phyloP scores from a whole-genome alignment of 495 filamentous ascomycete species.

The Daldinia childiae region DNA sequence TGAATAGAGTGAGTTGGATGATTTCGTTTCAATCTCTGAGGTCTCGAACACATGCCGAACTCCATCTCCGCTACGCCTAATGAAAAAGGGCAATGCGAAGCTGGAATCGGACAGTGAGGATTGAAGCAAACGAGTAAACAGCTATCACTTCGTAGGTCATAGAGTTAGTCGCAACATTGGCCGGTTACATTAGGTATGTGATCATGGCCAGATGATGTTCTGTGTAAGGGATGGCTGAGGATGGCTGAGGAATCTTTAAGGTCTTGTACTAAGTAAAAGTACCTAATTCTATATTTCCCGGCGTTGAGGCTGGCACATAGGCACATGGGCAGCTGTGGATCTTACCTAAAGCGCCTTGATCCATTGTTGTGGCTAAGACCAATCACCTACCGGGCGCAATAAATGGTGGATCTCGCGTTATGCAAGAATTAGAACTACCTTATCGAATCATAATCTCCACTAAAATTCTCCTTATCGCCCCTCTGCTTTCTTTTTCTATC shows the following conservation, averaged over 20 bases:
- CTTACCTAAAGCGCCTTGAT: background rate
- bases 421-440: constrained; percentile 18
- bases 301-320: constrained; percentile 8
- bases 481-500: constrained; percentile 18
- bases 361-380: constrained; percentile 20
- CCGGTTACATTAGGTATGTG: constrained; percentile 2
- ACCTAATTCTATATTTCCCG: constrained; percentile 4
- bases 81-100: constrained; percentile 27
- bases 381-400: constrained; percentile 17
- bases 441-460: constrained; percentile 21
- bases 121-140: constrained; percentile 4
- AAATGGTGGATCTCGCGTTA: constrained; percentile 3
- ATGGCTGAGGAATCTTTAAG: constrained; percentile 13
- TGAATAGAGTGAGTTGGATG: constrained; percentile 4
- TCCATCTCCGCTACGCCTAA: constrained; percentile 45
- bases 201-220: constrained; percentile 1
- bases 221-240: constrained; percentile 18
- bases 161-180: background rate
- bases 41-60: constrained; percentile 46
- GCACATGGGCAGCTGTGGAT: constrained; percentile 7
- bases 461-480: constrained; percentile 38
- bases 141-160: constrained; percentile 23
- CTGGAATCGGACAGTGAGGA: constrained; percentile 13
- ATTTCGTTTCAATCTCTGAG: constrained; percentile 41
- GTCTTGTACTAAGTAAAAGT: constrained; percentile 4